Percentiles rank a stretch among this genome's conserved stretches.
Evolutionary conservation across 352 stramenopile genomes (phyloP).

Genomic region (Lagenidium giganteum): DNA sequence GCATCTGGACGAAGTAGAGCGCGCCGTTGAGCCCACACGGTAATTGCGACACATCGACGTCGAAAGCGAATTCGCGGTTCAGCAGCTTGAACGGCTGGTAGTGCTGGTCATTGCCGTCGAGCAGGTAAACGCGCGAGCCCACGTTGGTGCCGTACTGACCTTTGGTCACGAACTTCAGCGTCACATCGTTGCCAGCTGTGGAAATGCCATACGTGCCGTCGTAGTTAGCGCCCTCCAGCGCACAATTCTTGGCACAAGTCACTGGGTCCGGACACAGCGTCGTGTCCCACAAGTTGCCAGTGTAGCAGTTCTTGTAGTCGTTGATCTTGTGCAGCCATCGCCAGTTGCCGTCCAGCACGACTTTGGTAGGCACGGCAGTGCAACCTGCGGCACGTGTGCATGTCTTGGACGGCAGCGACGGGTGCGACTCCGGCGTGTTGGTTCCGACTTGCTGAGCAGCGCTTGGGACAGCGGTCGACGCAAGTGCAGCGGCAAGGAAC

Average conservation of each 20-base stretch:
- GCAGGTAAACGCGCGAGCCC: constrained; percentile 58
- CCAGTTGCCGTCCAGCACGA: constrained; percentile 75
- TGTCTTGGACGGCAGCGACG: constrained; percentile 32
- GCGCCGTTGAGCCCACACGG: constrained; percentile 66
- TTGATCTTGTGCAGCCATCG: constrained; percentile 61
- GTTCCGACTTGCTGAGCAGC: constrained; percentile 41
- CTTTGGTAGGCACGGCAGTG: constrained; percentile 31
- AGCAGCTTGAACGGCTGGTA: constrained; percentile 68
- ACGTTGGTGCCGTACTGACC: constrained; percentile 48
- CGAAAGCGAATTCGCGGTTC: constrained; percentile 70
- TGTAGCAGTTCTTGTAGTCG: constrained; percentile 70
- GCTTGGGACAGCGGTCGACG: background rate
- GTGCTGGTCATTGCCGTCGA: constrained; percentile 28
- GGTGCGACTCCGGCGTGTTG: constrained; percentile 42
- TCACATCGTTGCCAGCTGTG: constrained; percentile 31
- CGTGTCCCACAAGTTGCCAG: constrained; percentile 45
- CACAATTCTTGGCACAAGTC: constrained; percentile 48
- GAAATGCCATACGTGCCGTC: constrained; percentile 58
- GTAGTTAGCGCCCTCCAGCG: constrained; percentile 63
- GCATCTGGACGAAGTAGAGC: constrained; percentile 79
- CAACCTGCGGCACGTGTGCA: constrained; percentile 41
- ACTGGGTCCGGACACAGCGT: constrained; percentile 41
- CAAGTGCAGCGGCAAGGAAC: background rate
- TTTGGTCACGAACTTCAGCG: constrained; percentile 54
- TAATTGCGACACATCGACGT: constrained; percentile 61